Percentiles rank a stretch among this genome's conserved stretches.
These are phyloP conservation scores for Stipa capillata DNA, from an alignment of 176 grass and related monocot species.

Conservation along the genomic window DNA sequence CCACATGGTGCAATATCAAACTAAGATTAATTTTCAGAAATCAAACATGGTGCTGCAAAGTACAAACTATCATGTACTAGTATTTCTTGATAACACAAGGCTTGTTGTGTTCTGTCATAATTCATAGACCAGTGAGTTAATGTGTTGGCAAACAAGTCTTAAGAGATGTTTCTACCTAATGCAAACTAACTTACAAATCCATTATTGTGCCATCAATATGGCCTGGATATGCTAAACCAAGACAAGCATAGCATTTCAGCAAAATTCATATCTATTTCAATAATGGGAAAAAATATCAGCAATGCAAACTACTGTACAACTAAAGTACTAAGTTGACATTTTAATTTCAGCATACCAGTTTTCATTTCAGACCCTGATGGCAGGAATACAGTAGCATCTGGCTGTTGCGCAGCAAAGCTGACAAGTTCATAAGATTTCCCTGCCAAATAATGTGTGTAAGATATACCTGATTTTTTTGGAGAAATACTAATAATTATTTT, in stretches of 20 bases:
- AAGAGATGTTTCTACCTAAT: not conserved
- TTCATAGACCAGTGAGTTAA: not conserved
- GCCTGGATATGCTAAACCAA: not conserved
- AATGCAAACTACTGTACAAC: too few relatives aligned
- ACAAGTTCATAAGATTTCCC: constrained; percentile 67
- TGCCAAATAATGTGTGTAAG: constrained; percentile 17
- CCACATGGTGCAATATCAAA: not conserved
- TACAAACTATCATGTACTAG: not conserved
- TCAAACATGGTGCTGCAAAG: not conserved
- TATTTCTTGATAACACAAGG: not conserved
- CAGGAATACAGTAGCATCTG: constrained; percentile 66
- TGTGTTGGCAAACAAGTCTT: not conserved
- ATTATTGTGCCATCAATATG: not conserved
- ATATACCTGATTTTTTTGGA: not conserved
- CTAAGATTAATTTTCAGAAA: not conserved
- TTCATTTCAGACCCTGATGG: constrained; percentile 47
- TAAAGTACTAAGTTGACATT: not conserved
- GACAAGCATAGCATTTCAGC: not conserved
- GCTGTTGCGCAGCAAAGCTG: constrained; percentile 54
- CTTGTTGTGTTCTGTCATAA: not conserved
- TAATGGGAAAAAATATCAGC: not conserved
- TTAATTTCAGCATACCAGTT: constrained; percentile 45
- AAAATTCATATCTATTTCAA: not conserved
- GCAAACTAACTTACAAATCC: not conserved
- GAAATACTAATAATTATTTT: not conserved